Conservation (phyloP, 177 flowering plant genomes). For the Telopea speciosissima region DNA sequence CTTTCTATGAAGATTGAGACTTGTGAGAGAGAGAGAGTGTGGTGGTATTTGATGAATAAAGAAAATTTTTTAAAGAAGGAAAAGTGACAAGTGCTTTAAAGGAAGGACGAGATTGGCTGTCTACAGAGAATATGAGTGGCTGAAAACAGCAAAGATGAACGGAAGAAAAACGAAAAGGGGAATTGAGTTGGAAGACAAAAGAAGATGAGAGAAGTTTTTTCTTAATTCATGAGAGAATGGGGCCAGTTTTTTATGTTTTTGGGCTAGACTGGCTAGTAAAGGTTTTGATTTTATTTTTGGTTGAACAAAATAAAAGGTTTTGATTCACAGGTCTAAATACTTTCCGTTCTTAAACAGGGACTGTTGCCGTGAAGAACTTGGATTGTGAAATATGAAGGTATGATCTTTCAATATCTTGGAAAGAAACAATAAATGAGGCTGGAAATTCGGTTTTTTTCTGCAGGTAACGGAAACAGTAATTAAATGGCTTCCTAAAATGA, state of each 20-base stretch:
- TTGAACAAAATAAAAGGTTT: too few species aligned
- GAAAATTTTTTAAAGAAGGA: neutral
- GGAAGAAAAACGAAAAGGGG: slow-evolving; percentile 15
- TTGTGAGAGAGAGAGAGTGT: neutral
- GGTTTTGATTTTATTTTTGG: slow-evolving; percentile 10
- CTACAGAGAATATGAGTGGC: neutral
- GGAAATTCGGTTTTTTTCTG: neutral
- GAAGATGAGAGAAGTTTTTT: slow-evolving; percentile 1
- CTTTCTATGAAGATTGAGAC: neutral
- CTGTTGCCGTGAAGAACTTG: slow-evolving; percentile 4
- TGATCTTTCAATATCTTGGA: slow-evolving; percentile 15
- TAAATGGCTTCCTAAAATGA: slow-evolving; percentile 1
- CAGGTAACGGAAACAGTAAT: neutral
- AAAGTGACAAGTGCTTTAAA: slow-evolving; percentile 7
- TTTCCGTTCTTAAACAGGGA: slow-evolving; percentile 10
- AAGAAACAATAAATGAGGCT: slow-evolving; percentile 13
- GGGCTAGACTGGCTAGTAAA: neutral
- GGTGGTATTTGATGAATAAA: neutral
- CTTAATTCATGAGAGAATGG: too few species aligned
- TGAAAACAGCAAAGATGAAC: slow-evolving; percentile 6
- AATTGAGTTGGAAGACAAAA: slow-evolving; percentile 5
- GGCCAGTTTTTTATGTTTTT: neutral
- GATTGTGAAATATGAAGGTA: slow-evolving; percentile 3
- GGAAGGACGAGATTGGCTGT: slow-evolving; percentile 9
- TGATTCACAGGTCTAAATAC: neutral